These are phyloP conservation scores for Mycena crocata DNA, from an alignment of 768 basidiomycete genomes.

Conservation along the genomic window DNA sequence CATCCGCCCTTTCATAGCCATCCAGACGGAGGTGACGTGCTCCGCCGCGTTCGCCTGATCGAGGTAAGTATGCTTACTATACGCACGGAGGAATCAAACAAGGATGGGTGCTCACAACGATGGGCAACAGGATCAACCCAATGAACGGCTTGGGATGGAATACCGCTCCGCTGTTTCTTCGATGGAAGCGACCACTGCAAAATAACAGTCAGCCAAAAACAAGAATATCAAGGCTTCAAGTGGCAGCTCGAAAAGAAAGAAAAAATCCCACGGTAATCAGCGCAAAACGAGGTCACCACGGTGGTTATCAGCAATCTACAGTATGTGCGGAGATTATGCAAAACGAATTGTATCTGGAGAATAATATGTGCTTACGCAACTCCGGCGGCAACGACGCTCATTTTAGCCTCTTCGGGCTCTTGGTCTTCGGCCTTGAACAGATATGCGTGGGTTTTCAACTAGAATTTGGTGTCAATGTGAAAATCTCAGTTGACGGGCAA, in stretches of 20 bases:
- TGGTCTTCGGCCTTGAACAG: constrained; percentile 64
- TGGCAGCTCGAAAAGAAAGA: not conserved
- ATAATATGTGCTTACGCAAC: constrained; percentile 63
- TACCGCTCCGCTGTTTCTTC: constrained; percentile 86
- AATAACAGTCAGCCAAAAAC: too few species aligned
- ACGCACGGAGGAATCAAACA: not conserved
- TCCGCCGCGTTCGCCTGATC: constrained; percentile 79
- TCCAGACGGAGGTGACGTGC: constrained; percentile 91
- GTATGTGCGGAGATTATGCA: constrained; percentile 12
- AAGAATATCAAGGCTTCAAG: too few species aligned
- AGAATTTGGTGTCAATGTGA: constrained; percentile 16
- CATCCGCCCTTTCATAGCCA: constrained; percentile 81
- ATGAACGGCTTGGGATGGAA: constrained; percentile 88
- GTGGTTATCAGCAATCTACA: constrained; percentile 83
- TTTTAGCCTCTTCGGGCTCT: constrained; percentile 60
- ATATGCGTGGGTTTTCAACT: constrained; percentile 79
- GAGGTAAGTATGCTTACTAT: too few species aligned
- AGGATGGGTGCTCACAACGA: constrained; percentile 70
- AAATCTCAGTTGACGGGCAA: not conserved
- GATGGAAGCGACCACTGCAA: too few species aligned
- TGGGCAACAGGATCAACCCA: constrained; percentile 86
- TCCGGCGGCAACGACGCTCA: constrained; percentile 78
- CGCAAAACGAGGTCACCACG: constrained; percentile 87
- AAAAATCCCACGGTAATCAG: constrained; percentile 77
- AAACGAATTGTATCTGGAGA: constrained; percentile 5